Conservation (phyloP, 2,329 filamentous ascomycete species). For the Fusarium miscanthi region DNA sequence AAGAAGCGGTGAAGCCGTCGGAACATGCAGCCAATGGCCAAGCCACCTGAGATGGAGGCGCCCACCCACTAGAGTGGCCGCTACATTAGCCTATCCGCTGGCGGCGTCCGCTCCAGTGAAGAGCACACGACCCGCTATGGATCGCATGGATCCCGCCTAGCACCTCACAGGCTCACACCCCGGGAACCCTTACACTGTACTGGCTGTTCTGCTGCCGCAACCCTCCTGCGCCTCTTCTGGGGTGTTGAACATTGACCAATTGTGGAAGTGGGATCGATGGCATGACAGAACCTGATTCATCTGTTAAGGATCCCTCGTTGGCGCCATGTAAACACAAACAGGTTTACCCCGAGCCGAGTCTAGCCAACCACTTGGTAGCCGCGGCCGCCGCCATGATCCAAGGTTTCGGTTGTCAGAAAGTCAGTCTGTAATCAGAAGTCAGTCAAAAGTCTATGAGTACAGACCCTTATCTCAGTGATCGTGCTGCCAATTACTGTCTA, state of each 20-base stretch:
- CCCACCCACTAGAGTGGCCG: conserved; percentile 41
- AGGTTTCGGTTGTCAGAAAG: conserved; percentile 2
- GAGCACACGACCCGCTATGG: conserved; percentile 27
- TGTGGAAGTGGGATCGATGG: conserved; percentile 3
- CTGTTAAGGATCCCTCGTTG: conserved; percentile 14
- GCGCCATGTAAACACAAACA: conserved; percentile 27
- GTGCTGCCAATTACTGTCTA: neutral
- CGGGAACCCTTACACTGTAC: conserved; percentile 14
- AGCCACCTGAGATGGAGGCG: conserved; percentile 43
- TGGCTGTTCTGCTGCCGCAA: conserved; percentile 27
- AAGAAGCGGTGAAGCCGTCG: conserved; percentile 55
- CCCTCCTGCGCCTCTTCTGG: conserved; percentile 41
- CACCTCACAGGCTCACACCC: conserved; percentile 21
- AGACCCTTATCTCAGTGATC: neutral
- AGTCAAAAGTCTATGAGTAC: neutral
- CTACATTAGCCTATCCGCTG: conserved; percentile 43
- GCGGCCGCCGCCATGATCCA: conserved; percentile 34
- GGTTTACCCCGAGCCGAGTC: conserved; percentile 1
- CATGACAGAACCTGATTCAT: conserved; percentile 1
- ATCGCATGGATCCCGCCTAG: conserved; percentile 6
- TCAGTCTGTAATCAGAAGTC: neutral
- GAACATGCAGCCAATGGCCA: conserved; percentile 52
- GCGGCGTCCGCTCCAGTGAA: conserved; percentile 35
- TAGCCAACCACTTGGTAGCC: conserved; percentile 30
- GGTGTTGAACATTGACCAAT: conserved; percentile 35